phyloP scores from a whole-genome alignment of 345 rosid genomes.

The Melaleuca alternifolia region DNA sequence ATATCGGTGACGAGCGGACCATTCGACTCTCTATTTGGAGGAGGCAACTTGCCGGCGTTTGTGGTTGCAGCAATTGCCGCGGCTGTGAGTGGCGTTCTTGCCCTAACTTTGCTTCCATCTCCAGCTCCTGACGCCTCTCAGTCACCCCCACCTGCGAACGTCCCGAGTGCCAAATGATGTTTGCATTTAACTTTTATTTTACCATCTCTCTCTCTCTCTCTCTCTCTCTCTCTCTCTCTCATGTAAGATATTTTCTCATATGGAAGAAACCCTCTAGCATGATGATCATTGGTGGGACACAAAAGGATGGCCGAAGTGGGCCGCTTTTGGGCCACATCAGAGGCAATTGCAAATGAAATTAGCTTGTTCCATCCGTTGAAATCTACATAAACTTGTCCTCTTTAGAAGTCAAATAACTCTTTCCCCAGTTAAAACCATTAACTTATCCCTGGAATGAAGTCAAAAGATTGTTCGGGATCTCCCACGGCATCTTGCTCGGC shows the following conservation, averaged over 20 bases:
- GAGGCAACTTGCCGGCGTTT: constrained; percentile 19
- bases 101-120: constrained; percentile 7
- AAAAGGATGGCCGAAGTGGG: not conserved
- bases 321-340: not conserved
- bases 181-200: not conserved
- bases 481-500: not conserved
- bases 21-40: constrained; percentile 3
- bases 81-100: constrained; percentile 8
- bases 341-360: not conserved
- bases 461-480: not conserved
- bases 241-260: too few relatives aligned
- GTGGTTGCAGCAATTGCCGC: constrained; percentile 20
- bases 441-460: not conserved
- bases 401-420: not conserved
- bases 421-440: not conserved
- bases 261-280: not conserved
- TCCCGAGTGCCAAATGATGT: not conserved
- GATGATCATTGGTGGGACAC: not conserved
- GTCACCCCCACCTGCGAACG: not conserved
- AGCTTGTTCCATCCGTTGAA: not conserved
- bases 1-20: constrained; percentile 2
- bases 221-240: not conserved
- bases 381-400: not conserved
- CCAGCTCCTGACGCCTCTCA: constrained; percentile 4
- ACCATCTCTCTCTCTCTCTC: not conserved